Percentiles rank a stretch among this genome's conserved stretches.
Conservation (phyloP, 768 basidiomycete species). For the Rhodotorula graminis region DNA sequence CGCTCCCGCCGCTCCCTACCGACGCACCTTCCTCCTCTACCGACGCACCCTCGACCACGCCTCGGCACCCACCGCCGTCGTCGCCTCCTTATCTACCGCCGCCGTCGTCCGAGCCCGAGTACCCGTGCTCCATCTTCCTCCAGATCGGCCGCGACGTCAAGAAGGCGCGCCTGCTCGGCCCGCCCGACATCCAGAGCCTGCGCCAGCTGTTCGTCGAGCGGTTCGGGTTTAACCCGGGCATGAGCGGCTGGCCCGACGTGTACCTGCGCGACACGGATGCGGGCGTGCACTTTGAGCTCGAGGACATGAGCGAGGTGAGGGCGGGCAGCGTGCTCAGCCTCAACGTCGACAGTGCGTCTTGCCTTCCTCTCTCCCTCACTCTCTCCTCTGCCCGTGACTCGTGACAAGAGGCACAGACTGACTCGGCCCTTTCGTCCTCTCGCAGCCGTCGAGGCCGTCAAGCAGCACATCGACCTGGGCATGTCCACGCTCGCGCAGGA, state of each 20-base stretch:
- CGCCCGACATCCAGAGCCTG: slow-evolving; percentile 63
- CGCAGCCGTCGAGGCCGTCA: slow-evolving; percentile 92
- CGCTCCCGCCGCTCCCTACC: slow-evolving; percentile 4
- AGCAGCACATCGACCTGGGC: slow-evolving; percentile 91
- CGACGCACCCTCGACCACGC: too few relatives aligned
- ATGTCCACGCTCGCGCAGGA: slow-evolving; percentile 79
- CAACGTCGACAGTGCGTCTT: slow-evolving; percentile 93
- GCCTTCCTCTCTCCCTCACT: not conserved
- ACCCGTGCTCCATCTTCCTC: slow-evolving; percentile 66
- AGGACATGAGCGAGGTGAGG: slow-evolving; percentile 87
- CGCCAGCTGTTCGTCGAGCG: slow-evolving; percentile 87
- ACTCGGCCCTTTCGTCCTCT: too few relatives aligned
- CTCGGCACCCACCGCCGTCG: not conserved
- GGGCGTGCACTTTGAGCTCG: slow-evolving; percentile 90
- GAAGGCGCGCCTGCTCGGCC: slow-evolving; percentile 52
- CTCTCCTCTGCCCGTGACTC: too few relatives aligned
- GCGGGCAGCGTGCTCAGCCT: slow-evolving; percentile 81
- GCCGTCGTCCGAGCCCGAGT: not conserved
- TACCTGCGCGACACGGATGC: slow-evolving; percentile 89
- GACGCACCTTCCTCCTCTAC: not conserved
- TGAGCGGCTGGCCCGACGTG: slow-evolving; percentile 50
- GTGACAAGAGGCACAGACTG: too few relatives aligned
- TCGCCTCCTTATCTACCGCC: slow-evolving; percentile 29
- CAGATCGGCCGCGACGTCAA: slow-evolving; percentile 47
- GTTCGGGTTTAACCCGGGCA: slow-evolving; percentile 87